Percentiles rank a stretch among this genome's conserved stretches.
phyloP scores from a whole-genome alignment of 2,329 filamentous ascomycete species.

The Stromatinia cepivora region DNA sequence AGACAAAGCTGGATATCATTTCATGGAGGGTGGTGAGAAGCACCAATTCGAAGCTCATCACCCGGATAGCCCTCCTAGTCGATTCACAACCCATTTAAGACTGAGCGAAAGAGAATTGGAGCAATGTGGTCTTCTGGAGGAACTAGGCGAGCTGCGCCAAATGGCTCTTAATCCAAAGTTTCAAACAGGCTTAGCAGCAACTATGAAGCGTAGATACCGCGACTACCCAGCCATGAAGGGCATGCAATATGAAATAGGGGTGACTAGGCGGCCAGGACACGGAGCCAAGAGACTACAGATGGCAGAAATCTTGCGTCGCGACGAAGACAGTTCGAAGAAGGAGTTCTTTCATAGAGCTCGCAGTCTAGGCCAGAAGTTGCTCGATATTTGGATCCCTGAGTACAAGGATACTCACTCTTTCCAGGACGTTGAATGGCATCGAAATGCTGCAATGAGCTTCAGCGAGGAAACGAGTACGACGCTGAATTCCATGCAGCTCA shows the following conservation, averaged over 20 bases:
- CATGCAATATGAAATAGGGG: neutral
- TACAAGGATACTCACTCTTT: neutral
- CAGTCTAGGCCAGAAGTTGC: neutral
- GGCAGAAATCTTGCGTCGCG: neutral
- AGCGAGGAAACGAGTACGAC: neutral
- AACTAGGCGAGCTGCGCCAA: neutral
- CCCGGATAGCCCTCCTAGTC: neutral
- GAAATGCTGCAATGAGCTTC: conserved; percentile 2
- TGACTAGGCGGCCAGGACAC: neutral
- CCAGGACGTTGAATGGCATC: neutral
- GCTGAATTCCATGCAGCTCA: neutral
- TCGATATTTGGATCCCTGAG: conserved; percentile 2
- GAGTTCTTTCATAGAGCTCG: neutral
- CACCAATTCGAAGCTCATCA: neutral
- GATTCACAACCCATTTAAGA: neutral
- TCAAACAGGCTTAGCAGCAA: neutral
- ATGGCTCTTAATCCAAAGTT: neutral
- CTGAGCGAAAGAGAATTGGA: neutral
- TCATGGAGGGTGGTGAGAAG: conserved; percentile 8
- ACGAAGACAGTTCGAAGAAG: neutral
- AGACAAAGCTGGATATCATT: neutral
- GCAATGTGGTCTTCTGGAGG: conserved; percentile 1
- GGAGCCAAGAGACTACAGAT: neutral
- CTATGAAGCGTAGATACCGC: neutral
- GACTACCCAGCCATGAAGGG: neutral